A percentile compares a stretch with the other conserved stretches of the same genome.
phyloP scores from a whole-genome alignment of 371 early-diverging fungal genomes.

The Saksenaea oblongispora region DNA sequence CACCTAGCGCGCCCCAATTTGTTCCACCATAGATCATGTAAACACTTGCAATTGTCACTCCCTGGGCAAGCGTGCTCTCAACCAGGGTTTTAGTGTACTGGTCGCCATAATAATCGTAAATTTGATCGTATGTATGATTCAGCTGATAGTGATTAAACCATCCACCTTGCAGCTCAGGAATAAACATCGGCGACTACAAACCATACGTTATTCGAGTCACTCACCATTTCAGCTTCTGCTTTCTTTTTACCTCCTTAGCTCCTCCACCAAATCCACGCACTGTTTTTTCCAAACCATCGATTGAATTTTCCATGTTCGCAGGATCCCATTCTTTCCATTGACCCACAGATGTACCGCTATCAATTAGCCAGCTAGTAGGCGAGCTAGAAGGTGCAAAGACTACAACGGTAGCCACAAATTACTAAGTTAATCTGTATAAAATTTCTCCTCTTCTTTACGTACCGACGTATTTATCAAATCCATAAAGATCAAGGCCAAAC shows the following conservation, averaged over 20 bases:
- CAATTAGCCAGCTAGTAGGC: conserved; percentile 56
- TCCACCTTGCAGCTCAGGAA: conserved; percentile 83
- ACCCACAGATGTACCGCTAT: conserved; percentile 48
- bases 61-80: conserved; percentile 72
- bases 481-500: conserved; percentile 81
- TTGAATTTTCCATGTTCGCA: conserved; percentile 51
- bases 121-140: conserved; percentile 68
- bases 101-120: conserved; percentile 72
- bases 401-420: conserved; percentile 5
- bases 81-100: conserved; percentile 66
- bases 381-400: conserved; percentile 68
- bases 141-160: conserved; percentile 80
- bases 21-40: conserved; percentile 88
- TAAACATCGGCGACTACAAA: conserved; percentile 68
- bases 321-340: conserved; percentile 69
- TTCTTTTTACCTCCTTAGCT: conserved; percentile 53
- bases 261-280: conserved; percentile 76
- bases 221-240: background rate
- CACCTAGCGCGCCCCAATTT: conserved; percentile 82
- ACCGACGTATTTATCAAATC: conserved; percentile 82
- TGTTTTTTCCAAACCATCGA: conserved; percentile 69
- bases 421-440: background rate
- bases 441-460: conserved; percentile 18
- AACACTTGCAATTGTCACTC: conserved; percentile 64
- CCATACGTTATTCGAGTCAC: background rate